Evolutionary conservation across 768 basidiomycete genomes (phyloP).

Genomic region (Auriscalpium vulgare): DNA sequence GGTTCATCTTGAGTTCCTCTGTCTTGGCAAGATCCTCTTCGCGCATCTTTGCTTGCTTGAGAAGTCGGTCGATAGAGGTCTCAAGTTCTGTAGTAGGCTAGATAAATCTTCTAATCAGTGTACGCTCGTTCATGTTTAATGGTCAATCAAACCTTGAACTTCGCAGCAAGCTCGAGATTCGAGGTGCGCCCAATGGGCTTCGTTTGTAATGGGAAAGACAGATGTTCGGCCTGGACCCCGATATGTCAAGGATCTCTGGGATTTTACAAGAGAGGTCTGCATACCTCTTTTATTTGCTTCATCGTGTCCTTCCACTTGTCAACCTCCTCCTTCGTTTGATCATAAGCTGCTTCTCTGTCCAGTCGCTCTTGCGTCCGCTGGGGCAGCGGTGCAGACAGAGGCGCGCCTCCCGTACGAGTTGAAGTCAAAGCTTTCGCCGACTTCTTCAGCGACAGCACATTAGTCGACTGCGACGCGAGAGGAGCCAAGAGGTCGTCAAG

Average conservation of each 20-base stretch:
- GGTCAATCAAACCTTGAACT: constrained; percentile 62
- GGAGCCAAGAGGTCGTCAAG: constrained; percentile 74
- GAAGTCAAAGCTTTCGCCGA: constrained; percentile 55
- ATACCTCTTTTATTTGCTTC: constrained; percentile 83
- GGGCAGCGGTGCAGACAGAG: constrained; percentile 75
- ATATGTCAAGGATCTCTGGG: not conserved
- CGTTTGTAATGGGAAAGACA: constrained; percentile 80
- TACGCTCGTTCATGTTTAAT: not conserved
- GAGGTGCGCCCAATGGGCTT: constrained; percentile 48
- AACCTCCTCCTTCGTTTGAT: constrained; percentile 85
- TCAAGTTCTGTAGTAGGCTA: constrained; percentile 85
- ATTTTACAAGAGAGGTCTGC: constrained; percentile 5
- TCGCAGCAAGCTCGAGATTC: constrained; percentile 69
- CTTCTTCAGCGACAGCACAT: constrained; percentile 59
- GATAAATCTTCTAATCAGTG: not conserved
- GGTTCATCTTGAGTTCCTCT: constrained; percentile 79
- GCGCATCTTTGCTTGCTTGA: constrained; percentile 74
- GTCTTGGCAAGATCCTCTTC: constrained; percentile 73
- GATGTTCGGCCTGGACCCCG: constrained; percentile 61
- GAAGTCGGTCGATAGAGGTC: constrained; percentile 70
- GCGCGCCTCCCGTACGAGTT: constrained; percentile 45
- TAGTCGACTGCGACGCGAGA: constrained; percentile 50
- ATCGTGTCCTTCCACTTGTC: constrained; percentile 92
- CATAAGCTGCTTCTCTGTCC: constrained; percentile 91
- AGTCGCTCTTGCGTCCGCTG: constrained; percentile 82